Percentiles rank a stretch among this genome's conserved stretches.
Evolutionary conservation across 768 basidiomycete genomes (phyloP).

Genomic region (Tulasnella sp.): DNA sequence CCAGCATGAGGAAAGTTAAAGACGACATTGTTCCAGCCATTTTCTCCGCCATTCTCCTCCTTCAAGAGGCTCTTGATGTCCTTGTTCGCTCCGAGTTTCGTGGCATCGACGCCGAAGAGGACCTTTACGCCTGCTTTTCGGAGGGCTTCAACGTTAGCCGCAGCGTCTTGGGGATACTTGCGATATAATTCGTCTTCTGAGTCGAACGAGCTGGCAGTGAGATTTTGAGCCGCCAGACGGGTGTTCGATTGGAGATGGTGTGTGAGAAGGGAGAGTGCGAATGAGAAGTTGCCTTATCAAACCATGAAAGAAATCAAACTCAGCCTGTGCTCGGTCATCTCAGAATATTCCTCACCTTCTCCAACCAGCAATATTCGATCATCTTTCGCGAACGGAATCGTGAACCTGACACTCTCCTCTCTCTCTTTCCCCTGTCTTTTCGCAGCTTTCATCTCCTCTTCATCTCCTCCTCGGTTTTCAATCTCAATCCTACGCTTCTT

Average conservation of each 20-base stretch:
- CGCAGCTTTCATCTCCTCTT: neutral
- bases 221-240: conserved; percentile 38
- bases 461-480: neutral
- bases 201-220: conserved; percentile 83
- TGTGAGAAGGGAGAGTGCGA: conserved; percentile 58
- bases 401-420: conserved; percentile 30
- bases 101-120: conserved; percentile 78
- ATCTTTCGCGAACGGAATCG: conserved; percentile 51
- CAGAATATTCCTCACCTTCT: conserved; percentile 44
- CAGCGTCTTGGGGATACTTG: conserved; percentile 69
- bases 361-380: conserved; percentile 67
- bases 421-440: conserved; percentile 24
- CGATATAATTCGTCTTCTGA: conserved; percentile 57
- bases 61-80: conserved; percentile 35
- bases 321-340: no score
- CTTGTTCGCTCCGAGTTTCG: conserved; percentile 48
- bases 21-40: conserved; percentile 64
- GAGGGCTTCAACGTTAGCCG: conserved; percentile 44
- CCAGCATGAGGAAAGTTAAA: conserved; percentile 98
- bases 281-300: conserved; percentile 66
- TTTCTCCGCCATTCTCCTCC: conserved; percentile 21
- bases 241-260: conserved; percentile 27
- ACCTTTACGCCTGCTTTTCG: conserved; percentile 53
- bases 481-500: neutral
- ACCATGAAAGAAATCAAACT: neutral